A percentile compares a stretch with the other conserved stretches of the same genome.
These are phyloP conservation scores for Botrytis fragariae DNA, from an alignment of 2,329 filamentous ascomycete species.

Conservation along the genomic window DNA sequence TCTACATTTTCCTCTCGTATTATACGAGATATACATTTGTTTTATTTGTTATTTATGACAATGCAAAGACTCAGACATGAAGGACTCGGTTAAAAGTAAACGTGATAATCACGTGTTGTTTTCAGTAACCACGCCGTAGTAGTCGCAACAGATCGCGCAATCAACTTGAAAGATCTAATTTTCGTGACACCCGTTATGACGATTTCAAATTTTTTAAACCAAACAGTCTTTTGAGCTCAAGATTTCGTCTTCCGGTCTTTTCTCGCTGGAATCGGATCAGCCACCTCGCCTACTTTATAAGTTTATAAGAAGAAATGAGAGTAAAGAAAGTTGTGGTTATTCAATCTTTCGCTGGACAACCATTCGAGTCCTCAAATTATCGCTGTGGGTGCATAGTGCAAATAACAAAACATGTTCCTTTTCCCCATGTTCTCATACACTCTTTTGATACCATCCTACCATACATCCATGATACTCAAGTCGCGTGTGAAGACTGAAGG, in stretches of 20 bases:
- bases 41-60: background rate
- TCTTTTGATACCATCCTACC: background rate
- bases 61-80: background rate
- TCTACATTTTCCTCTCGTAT: background rate
- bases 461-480: background rate
- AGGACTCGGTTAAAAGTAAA: background rate
- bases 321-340: background rate
- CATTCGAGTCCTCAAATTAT: background rate
- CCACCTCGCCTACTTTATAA: background rate
- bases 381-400: background rate
- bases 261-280: background rate
- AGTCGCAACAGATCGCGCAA: background rate
- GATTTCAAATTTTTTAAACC: background rate
- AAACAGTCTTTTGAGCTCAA: background rate
- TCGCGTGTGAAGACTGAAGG: background rate
- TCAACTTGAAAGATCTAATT: background rate
- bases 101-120: background rate
- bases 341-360: background rate
- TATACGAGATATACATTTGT: background rate
- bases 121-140: background rate
- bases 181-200: background rate
- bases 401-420: background rate
- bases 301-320: background rate
- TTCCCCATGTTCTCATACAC: background rate
- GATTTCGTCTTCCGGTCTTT: background rate